These are phyloP conservation scores for Sugiyamaella grinbergsii DNA, from an alignment of 1,139 yeast species.

Conservation along the genomic window DNA sequence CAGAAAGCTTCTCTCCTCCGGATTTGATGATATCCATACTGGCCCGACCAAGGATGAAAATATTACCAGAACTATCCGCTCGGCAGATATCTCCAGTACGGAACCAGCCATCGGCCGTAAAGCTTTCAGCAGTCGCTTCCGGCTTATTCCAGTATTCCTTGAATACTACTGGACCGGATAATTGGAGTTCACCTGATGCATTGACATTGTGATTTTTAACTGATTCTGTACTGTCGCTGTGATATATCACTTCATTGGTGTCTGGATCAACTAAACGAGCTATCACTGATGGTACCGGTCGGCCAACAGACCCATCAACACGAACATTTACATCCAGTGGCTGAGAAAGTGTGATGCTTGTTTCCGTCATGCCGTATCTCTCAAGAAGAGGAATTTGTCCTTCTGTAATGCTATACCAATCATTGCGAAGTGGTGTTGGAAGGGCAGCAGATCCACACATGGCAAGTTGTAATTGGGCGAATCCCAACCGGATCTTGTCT, in stretches of 20 bases:
- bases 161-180: slow-evolving; percentile 42
- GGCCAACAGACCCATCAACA: slow-evolving; percentile 42
- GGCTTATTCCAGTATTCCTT: slow-evolving; percentile 41
- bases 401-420: slow-evolving; percentile 41
- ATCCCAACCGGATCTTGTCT: slow-evolving; percentile 26
- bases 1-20: slow-evolving; percentile 45
- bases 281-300: slow-evolving; percentile 41
- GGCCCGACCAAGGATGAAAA: slow-evolving; percentile 42
- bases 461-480: slow-evolving; percentile 35
- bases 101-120: slow-evolving; percentile 41
- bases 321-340: slow-evolving; percentile 36
- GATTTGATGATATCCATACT: slow-evolving; percentile 46
- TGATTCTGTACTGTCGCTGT: slow-evolving; percentile 23
- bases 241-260: slow-evolving; percentile 32
- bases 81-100: slow-evolving; percentile 45
- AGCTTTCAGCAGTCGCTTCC: slow-evolving; percentile 41
- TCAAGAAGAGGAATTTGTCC: slow-evolving; percentile 42
- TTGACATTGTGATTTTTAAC: slow-evolving; percentile 17
- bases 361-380: slow-evolving; percentile 46
- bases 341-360: slow-evolving; percentile 44
- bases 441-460: slow-evolving; percentile 47
- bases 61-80: slow-evolving; percentile 36
- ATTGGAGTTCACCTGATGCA: slow-evolving; percentile 40
- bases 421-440: slow-evolving; percentile 41
- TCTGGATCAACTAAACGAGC: slow-evolving; percentile 41